A percentile compares a stretch with the other conserved stretches of the same genome.
phyloP scores from a whole-genome alignment of 805 yeast genomes.

The Brettanomyces naardenensis region DNA sequence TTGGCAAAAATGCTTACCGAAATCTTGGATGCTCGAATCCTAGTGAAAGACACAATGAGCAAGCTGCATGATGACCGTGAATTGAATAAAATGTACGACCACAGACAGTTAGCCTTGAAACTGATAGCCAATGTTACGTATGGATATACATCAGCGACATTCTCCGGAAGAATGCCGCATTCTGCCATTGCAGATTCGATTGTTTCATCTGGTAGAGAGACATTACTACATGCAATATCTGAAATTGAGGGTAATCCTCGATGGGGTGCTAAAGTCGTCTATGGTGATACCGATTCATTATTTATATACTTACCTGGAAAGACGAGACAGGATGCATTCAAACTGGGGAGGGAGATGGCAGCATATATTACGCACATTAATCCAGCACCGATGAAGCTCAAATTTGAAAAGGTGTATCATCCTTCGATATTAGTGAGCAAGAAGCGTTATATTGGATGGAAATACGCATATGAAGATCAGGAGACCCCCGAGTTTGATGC shows the following conservation, averaged over 20 bases:
- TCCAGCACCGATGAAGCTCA: conserved; percentile 76
- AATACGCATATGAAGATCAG: conserved; percentile 56
- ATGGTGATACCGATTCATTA: conserved; percentile 94
- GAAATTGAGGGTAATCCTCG: conserved; percentile 48
- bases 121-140: conserved; percentile 92
- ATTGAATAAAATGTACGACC: conserved; percentile 51
- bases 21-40: conserved; percentile 68
- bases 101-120: conserved; percentile 80
- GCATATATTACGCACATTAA: conserved; percentile 49
- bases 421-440: conserved; percentile 80
- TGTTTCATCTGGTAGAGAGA: conserved; percentile 86
- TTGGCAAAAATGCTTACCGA: conserved; percentile 82
- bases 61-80: conserved; percentile 39
- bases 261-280: conserved; percentile 90
- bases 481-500: conserved; percentile 74
- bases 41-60: conserved; percentile 71
- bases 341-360: conserved; percentile 66
- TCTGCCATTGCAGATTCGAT: conserved; percentile 92
- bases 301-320: conserved; percentile 88
- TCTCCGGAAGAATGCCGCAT: conserved; percentile 96
- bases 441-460: conserved; percentile 85
- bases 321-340: conserved; percentile 68
- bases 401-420: conserved; percentile 88
- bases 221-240: conserved; percentile 60
- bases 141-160: conserved; percentile 92